These are phyloP conservation scores for Aspergillus neotritici DNA, from an alignment of 2,329 filamentous ascomycete species.

Conservation along the genomic window DNA sequence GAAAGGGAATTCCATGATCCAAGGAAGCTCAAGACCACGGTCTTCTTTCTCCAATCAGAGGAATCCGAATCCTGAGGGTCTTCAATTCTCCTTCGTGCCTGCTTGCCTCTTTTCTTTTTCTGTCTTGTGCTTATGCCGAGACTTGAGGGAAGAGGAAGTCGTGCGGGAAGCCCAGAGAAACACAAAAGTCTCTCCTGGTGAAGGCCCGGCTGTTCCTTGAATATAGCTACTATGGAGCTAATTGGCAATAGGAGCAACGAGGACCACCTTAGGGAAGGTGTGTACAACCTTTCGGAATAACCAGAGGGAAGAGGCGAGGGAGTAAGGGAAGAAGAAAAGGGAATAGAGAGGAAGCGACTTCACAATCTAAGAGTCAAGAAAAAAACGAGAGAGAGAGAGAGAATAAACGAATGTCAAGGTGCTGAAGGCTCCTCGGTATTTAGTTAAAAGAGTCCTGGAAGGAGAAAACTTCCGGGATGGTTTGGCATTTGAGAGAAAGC, in stretches of 20 bases:
- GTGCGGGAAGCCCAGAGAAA: not conserved
- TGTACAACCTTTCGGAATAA: conserved; percentile 16
- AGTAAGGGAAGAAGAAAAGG: conserved; percentile 11
- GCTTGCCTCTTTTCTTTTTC: not conserved
- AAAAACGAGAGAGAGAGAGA: conserved; percentile 13
- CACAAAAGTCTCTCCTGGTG: not conserved
- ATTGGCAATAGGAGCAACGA: no score
- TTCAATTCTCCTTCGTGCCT: no score
- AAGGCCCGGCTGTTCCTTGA: no score
- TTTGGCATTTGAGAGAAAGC: conserved; percentile 12
- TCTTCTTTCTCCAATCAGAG: not conserved
- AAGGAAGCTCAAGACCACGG: conserved; percentile 1
- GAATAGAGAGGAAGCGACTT: conserved; percentile 11
- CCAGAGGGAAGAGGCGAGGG: conserved; percentile 13
- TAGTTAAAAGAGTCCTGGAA: conserved; percentile 6
- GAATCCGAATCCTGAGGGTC: not conserved
- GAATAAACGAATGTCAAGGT: conserved; percentile 23
- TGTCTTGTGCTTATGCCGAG: not conserved
- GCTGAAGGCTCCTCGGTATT: conserved; percentile 6
- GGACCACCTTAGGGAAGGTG: conserved; percentile 10
- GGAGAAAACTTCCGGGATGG: conserved; percentile 10
- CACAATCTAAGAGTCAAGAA: not conserved
- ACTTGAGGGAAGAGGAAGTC: not conserved
- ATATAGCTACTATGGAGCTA: no score
- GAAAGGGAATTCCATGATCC: conserved; percentile 34